phyloP scores from a whole-genome alignment of 805 yeast species.

The Kazachstania martiniae region DNA sequence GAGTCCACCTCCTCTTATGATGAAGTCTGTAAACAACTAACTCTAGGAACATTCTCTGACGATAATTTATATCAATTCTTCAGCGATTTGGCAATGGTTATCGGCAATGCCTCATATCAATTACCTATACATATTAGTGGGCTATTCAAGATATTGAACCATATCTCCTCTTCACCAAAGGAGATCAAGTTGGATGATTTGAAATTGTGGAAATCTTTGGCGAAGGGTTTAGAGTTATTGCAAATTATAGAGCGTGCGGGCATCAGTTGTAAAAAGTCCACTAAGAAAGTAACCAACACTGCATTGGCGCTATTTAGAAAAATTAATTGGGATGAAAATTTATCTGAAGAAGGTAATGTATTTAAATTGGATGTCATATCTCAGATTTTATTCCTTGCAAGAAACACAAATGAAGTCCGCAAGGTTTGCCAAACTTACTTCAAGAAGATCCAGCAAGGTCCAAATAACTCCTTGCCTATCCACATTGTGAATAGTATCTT shows the following conservation, averaged over 20 bases:
- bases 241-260: conserved; percentile 10
- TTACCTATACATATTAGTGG: conserved; percentile 21
- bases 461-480: conserved; percentile 40
- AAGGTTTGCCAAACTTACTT: conserved; percentile 32
- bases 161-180: conserved; percentile 2
- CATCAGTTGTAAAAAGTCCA: conserved; percentile 5
- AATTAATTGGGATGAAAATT: background rate
- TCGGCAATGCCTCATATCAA: conserved; percentile 24
- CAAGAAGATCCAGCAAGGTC: conserved; percentile 44
- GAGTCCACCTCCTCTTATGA: conserved; percentile 21
- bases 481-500: conserved; percentile 38
- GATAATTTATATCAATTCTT: conserved; percentile 25
- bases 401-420: conserved; percentile 11
- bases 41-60: conserved; percentile 14
- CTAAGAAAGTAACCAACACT: conserved; percentile 1
- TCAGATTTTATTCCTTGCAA: conserved; percentile 15
- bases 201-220: conserved; percentile 19
- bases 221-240: conserved; percentile 19
- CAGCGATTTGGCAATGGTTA: conserved; percentile 24
- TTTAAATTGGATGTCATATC: conserved; percentile 32
- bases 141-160: conserved; percentile 18
- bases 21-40: conserved; percentile 12
- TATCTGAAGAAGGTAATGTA: background rate
- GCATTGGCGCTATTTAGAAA: conserved; percentile 1
- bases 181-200: background rate